Conservation (phyloP, 2,329 filamentous ascomycete species). For the Pseudocercospora vitis region DNA sequence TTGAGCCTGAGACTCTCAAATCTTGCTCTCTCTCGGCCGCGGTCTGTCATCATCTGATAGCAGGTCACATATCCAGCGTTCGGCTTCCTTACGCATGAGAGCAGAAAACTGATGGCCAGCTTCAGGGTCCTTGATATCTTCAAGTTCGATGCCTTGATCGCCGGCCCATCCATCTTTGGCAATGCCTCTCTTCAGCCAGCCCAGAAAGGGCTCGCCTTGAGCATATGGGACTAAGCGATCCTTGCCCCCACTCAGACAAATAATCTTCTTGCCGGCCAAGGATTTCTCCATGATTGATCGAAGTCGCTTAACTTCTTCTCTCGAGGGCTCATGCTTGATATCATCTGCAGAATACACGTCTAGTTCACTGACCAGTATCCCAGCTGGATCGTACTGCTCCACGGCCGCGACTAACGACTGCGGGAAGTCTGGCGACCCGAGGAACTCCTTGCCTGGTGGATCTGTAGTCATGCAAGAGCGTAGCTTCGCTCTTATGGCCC, state of each 20-base stretch:
- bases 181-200: constrained; percentile 59
- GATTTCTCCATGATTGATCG: constrained; percentile 34
- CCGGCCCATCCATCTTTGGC: constrained; percentile 51
- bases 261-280: constrained; percentile 60
- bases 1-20: constrained; percentile 2
- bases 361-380: constrained; percentile 60
- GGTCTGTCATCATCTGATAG: constrained; percentile 34
- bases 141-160: constrained; percentile 57
- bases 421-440: constrained; percentile 79
- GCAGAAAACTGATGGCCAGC: constrained; percentile 68
- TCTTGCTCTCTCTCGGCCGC: constrained; percentile 17
- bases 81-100: constrained; percentile 66
- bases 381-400: constrained; percentile 70
- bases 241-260: constrained; percentile 63
- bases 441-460: constrained; percentile 61
- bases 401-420: constrained; percentile 63
- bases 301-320: constrained; percentile 47
- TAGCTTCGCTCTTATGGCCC: constrained; percentile 70
- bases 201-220: constrained; percentile 60
- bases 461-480: constrained; percentile 50
- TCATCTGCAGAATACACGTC: constrained; percentile 33
- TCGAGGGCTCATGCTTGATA: constrained; percentile 41
- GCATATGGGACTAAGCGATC: constrained; percentile 73
- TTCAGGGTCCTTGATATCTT: constrained; percentile 67
- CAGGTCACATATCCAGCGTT: constrained; percentile 58